A percentile compares a stretch with the other conserved stretches of the same genome.
Conservation (phyloP, 1,139 yeast genomes). For the Debaryomyces sp. region DNA sequence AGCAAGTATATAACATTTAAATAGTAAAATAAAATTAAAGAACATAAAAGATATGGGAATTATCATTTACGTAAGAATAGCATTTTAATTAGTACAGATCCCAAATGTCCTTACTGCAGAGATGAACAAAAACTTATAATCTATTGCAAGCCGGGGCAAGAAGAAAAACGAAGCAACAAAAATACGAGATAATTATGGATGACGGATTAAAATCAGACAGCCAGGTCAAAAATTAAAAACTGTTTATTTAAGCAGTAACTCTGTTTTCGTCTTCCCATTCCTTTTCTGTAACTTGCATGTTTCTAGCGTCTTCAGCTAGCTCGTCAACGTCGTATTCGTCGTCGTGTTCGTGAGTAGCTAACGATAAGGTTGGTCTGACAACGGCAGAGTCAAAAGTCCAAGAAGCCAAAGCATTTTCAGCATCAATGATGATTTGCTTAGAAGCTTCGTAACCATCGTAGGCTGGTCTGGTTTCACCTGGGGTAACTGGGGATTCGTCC, state of each 20-base stretch:
- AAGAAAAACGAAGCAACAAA: not conserved
- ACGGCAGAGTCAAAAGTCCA: conserved; percentile 85
- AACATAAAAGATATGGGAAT: conserved; percentile 3
- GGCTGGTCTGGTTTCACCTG: conserved; percentile 89
- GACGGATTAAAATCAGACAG: not conserved
- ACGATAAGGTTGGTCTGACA: conserved; percentile 77
- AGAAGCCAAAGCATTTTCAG: conserved; percentile 79
- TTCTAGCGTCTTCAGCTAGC: conserved; percentile 56
- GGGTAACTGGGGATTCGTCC: conserved; percentile 85
- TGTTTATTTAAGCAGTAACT: not conserved
- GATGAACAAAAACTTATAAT: conserved; percentile 2
- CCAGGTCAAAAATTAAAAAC: not conserved
- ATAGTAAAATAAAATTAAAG: conserved; percentile 4
- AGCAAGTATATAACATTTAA: conserved; percentile 5
- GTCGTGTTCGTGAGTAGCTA: conserved; percentile 65
- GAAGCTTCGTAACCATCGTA: conserved; percentile 89
- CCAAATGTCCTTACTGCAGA: conserved; percentile 1
- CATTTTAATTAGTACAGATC: conserved; percentile 7
- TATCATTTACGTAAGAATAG: not conserved
- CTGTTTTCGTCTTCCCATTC: conserved; percentile 37
- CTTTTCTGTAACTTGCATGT: conserved; percentile 58
- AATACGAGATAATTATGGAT: not conserved
- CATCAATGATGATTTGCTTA: conserved; percentile 82
- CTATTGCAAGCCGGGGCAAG: conserved; percentile 6
- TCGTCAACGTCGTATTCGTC: conserved; percentile 58